phyloP scores from a whole-genome alignment of 441 rosid species.

The Pelargonium cotyledonis region DNA sequence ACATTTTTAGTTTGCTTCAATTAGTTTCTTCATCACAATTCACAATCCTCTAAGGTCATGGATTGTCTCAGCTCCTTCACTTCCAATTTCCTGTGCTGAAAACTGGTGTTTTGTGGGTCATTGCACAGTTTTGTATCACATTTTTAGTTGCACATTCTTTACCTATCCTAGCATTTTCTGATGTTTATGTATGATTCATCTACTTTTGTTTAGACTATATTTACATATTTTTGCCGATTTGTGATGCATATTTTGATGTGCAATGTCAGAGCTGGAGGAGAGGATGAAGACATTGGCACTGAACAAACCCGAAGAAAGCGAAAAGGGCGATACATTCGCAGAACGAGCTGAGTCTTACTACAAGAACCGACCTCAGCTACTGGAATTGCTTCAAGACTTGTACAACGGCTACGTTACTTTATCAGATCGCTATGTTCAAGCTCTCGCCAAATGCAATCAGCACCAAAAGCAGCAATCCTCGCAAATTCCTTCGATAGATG shows the following conservation, averaged over 20 bases:
- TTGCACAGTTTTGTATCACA: no score
- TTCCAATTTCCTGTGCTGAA: no score
- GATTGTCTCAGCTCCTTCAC: neutral
- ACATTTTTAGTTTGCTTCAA: no score
- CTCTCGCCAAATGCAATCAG: conserved; percentile 19
- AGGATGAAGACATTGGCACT: conserved; percentile 35
- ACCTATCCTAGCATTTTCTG: no score
- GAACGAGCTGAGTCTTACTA: conserved; percentile 65
- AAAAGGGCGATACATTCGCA: conserved; percentile 44
- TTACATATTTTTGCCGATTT: neutral
- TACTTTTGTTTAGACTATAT: no score
- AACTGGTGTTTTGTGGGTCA: no score
- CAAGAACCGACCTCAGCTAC: conserved; percentile 54
- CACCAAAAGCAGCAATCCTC: conserved; percentile 14
- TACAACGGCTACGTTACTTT: conserved; percentile 47
- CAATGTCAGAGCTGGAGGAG: conserved; percentile 43
- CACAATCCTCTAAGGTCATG: neutral
- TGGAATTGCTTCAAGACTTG: conserved; percentile 46
- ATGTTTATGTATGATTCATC: neutral
- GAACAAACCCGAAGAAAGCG: conserved; percentile 27
- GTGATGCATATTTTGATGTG: neutral
- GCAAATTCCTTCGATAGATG: neutral
- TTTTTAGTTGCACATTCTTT: no score
- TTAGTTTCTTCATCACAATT: no score
- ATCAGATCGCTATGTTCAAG: conserved; percentile 33